Base-by-base conservation (phyloP, 202 grass and related monocot species). In the Dendrocalamus latiflorus region DNA sequence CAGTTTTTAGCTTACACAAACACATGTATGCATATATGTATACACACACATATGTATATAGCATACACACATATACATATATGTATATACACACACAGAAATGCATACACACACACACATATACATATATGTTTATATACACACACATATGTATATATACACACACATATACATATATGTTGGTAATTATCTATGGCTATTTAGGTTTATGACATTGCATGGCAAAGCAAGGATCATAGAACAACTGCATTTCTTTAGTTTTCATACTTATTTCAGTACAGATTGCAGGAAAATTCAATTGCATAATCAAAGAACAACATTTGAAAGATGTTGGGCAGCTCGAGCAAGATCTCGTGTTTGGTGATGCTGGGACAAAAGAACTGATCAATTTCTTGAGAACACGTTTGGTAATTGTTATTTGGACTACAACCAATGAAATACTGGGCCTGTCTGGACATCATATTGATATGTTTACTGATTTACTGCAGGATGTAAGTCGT, bases 291-390 rank as follows among this genome's bases (percentile, higher is more conserved):
- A 96, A 96, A 54, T 83, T 96, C 56, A 87, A 77, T 81, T 76
- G 56, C 24, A 82, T 89, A 66, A 93, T 96, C 81, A 96, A 67
- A 87, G 83, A 93, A 71, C 73, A 93, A 82, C 68, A 79, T 16
- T 89, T 96, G 74, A 78, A 85, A 83, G 88, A 93, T 82, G 73
- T 96, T 80, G 93, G 93, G 57, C 86, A 93, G 42, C 81, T 96
- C 22, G 93, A 96, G 53, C 93, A 96, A 69, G 87, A 96, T 86
- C 88, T 96, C 74, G 88, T 89, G n/a, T 93, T 93, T 69, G 93
- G 93, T 66, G 86, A 93, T 91, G 90, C 90, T 84, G 93, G 90
- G 49, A 91, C 93, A 1, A 96, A 91, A 65, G 90, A 96, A 72
- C 65, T 96, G 76, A 91, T 96, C 39, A 88, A 93, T 85, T 96